Evolutionary conservation across 805 yeast species (phyloP), one percentile per base, ranked within the genome.

Genomic region (Metschnikowia santaceciliae): DNA sequence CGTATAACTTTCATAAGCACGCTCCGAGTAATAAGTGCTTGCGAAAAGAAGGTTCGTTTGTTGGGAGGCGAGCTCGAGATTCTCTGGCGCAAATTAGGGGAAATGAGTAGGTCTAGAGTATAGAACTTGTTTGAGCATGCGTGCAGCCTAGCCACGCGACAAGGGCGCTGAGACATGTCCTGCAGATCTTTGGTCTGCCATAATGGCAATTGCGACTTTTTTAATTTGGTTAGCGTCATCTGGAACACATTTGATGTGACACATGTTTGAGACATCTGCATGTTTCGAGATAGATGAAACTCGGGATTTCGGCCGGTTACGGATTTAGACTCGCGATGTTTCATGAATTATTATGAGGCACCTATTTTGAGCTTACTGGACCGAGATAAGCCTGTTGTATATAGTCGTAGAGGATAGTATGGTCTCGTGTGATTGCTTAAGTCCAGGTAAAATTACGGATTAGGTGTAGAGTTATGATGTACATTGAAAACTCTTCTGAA

Each of bases 141-240:
- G 43, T 40, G 43, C 37, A 33, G 20, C 46, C 37, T 20, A 20
- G 45, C 19, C 38, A 42, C 46, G 46, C 46, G 46, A 42, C 46
- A 42, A 42, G 46, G 46, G 38, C 46, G 38, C 38, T 42, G 8
- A 40, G 43, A 15, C 32, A 39, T 32, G 15, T 33, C 46, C 46
- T 42, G 45, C 45, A 42, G 45, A 42, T 11, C 40, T 37, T 22
- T 32, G 11, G 14, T 23, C 30, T 37, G 40, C 38, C 4, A 37
- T 30, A 13, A 40, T 40, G 34, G n/a, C 44, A 42, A 42, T 42
- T 42, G 46, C 46, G 46, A 32, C 37, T 20, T 42, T 23, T 20
- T 17, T 33, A 19, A 13, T 23, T 37, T 22, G 17, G 42, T 23
- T 23, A n/a, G 42, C 42, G 19, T 23, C 14, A 13, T 23, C 32